Evolutionary conservation across 2,329 filamentous ascomycete genomes (phyloP), one percentile per base, ranked within the genome.

Genomic region (Pseudogymnoascus sp.): DNA sequence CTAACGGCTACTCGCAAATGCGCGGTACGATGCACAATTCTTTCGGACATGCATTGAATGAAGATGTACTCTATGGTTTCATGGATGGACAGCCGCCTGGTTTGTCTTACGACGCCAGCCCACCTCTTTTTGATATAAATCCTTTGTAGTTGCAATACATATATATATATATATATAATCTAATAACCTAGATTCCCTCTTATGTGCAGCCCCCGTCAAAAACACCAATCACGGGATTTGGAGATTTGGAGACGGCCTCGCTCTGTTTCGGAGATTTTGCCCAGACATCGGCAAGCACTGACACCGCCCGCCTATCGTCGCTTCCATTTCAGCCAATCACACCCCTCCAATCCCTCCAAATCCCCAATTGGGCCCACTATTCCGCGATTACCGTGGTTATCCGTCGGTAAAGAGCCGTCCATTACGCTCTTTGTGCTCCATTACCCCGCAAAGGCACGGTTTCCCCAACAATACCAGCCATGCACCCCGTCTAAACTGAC

Each of bases 191-290:
- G 21, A 21, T 21, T 21, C 21, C 21, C 21, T 21, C 21, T 18
- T 18, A 18, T 18, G 18, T 18, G 18, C 39, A 40, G 18, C 18
- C 39, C 39, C 37, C n/a, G 5, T 7, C 8, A 2, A n/a, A 3
- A n/a, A 40, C 3, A 40, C 4, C 40, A 55, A 55, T 33, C 48
- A 55, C 48, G 3, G 18, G 15, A 55, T 55, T 55, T 55, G 45
- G 45, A 55, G 45, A 55, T 55, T 55, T 55, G 48, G 48, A 55
- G 48, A 55, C 29, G 27, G 21, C 21, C n/a, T 33, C 27, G 48
- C 48, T 55, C 48, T 18, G 48, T 55, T 55, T 55, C 48, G 48
- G 48, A 15, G 48, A 55, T 55, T 55, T 55, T 29, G 48, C 29
- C 6, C 21, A 7, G 29, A 36, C 13, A 48, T 27, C 8, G 4